Conservation (phyloP, 495 filamentous ascomycete genomes). For the Letharia columbiana region DNA sequence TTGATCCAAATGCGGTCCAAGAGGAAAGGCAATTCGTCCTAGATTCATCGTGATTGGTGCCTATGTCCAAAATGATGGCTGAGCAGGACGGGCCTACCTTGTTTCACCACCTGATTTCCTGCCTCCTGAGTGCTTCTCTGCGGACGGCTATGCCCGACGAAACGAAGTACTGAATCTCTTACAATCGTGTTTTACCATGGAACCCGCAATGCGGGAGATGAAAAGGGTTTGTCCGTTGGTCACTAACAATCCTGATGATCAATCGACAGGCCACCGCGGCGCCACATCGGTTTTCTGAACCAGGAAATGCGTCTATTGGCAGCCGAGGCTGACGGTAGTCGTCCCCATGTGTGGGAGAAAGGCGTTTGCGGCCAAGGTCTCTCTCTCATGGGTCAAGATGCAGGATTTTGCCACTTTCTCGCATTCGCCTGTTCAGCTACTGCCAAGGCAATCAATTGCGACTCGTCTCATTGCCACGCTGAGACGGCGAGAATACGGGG, state of each 20-base stretch:
- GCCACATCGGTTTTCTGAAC: not conserved
- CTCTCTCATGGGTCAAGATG: not conserved
- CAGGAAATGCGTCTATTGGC: not conserved
- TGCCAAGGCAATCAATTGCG: not conserved
- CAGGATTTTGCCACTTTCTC: not conserved
- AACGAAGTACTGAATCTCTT: not conserved
- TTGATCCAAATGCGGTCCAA: not conserved
- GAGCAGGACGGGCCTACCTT: conserved; percentile 3
- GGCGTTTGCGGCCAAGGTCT: not conserved
- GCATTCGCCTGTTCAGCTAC: not conserved
- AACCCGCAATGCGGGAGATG: not conserved
- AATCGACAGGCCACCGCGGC: not conserved
- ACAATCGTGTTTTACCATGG: not conserved
- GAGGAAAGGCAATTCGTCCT: not conserved
- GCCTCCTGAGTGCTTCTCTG: not conserved
- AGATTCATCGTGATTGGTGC: conserved; percentile 8
- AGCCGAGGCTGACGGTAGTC: conserved; percentile 2
- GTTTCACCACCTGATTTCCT: conserved; percentile 9
- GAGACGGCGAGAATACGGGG: not conserved
- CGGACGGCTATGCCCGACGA: not conserved
- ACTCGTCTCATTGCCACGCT: not conserved
- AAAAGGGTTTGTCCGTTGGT: not conserved
- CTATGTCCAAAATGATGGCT: not conserved
- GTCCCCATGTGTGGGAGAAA: not conserved
- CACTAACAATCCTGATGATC: not conserved